phyloP scores from a whole-genome alignment of 176 grass and related monocot genomes.

The Triticum aestivum region DNA sequence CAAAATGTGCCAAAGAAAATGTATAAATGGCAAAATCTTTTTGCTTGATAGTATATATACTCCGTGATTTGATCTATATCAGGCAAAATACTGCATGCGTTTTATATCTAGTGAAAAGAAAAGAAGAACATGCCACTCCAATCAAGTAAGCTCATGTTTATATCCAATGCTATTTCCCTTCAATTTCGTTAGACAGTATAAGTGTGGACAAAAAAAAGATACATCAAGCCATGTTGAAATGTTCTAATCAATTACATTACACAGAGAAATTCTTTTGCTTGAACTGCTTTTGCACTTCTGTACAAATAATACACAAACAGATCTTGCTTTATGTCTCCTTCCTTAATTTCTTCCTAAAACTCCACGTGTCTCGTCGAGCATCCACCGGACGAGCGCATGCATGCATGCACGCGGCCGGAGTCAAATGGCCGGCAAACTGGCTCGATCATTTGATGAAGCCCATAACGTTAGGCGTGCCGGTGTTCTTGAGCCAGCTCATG shows the following conservation, averaged over 20 bases:
- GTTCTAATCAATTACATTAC: conserved; percentile 5
- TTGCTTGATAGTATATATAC: neutral
- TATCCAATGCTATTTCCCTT: neutral
- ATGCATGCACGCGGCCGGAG: neutral
- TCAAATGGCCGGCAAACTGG: neutral
- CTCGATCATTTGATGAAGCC: conserved; percentile 49
- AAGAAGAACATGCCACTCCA: neutral
- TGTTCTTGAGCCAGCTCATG: conserved; percentile 50
- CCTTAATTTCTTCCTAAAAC: neutral
- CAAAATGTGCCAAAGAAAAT: neutral
- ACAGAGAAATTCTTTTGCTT: neutral
- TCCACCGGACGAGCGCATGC: neutral
- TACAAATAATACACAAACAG: neutral
- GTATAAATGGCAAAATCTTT: neutral
- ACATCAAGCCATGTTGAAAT: neutral
- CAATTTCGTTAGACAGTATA: neutral
- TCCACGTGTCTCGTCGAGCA: neutral
- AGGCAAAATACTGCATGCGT: neutral
- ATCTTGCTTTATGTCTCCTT: neutral
- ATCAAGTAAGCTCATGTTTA: neutral
- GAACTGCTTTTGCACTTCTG: neutral
- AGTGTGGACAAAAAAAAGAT: neutral
- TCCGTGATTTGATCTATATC: neutral
- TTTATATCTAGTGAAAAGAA: neutral
- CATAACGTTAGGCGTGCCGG: conserved; percentile 55